Conservation (phyloP, 2,329 filamentous ascomycete genomes). For the Immersiporthe knoxdaviesiana region DNA sequence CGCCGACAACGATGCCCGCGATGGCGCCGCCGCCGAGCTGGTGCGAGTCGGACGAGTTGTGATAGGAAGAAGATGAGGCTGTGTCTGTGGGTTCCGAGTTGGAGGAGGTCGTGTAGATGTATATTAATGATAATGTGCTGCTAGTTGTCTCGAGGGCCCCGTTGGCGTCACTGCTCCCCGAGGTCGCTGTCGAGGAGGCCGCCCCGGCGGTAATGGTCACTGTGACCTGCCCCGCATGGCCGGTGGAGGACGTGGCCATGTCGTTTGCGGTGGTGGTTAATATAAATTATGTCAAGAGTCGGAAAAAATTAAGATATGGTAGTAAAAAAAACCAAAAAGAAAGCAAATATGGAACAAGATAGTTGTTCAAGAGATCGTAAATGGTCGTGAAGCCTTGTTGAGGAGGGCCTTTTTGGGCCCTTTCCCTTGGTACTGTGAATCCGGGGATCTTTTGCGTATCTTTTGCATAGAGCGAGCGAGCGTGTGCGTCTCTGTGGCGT, state of each 20-base stretch:
- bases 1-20: slow-evolving; percentile 35
- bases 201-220: slow-evolving; percentile 24
- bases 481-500: neutral
- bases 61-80: slow-evolving; percentile 8
- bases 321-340: neutral
- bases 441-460: neutral
- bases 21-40: slow-evolving; percentile 33
- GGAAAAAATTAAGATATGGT: neutral
- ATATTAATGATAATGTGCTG: slow-evolving; percentile 26
- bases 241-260: slow-evolving; percentile 10
- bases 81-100: slow-evolving; percentile 8
- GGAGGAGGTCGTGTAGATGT: slow-evolving; percentile 24
- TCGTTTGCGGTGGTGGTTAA: neutral
- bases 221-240: slow-evolving; percentile 18
- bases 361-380: neutral
- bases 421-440: neutral
- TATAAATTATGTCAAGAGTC: neutral
- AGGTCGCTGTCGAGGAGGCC: neutral
- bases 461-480: neutral
- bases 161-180: slow-evolving; percentile 1
- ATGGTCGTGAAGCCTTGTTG: neutral
- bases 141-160: slow-evolving; percentile 12
- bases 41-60: slow-evolving; percentile 9
- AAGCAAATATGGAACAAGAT: neutral
- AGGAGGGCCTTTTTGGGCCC: neutral